These are phyloP conservation scores for Suillus decipiens DNA, from an alignment of 768 basidiomycete genomes.

Conservation along the genomic window DNA sequence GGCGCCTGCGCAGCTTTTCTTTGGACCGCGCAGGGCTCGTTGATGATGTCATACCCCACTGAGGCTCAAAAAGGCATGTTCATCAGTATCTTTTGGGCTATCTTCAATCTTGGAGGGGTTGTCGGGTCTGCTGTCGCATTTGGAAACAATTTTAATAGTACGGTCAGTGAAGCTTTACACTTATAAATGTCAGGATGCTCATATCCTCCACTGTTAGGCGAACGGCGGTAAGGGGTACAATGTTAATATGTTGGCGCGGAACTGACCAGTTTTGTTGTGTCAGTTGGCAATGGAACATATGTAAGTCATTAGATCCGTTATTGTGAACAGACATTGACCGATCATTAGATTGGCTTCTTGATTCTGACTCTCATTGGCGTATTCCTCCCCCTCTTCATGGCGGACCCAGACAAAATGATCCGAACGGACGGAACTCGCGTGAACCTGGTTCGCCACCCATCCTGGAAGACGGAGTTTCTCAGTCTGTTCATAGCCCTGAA, in stretches of 20 bases:
- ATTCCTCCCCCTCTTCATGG: constrained; percentile 65
- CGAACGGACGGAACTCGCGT: constrained; percentile 76
- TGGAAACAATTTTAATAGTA: constrained; percentile 67
- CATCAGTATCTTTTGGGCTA: constrained; percentile 59
- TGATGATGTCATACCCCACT: constrained; percentile 60
- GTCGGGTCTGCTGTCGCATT: constrained; percentile 77
- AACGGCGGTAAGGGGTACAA: constrained; percentile 28
- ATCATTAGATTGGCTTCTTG: constrained; percentile 70
- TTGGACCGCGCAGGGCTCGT: constrained; percentile 53
- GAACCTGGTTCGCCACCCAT: constrained; percentile 58
- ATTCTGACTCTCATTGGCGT: constrained; percentile 71
- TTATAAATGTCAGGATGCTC: background rate
- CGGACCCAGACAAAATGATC: constrained; percentile 69
- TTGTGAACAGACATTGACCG: constrained; percentile 5
- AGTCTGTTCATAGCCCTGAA: constrained; percentile 68
- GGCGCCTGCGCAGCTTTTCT: constrained; percentile 52
- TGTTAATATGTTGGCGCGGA: background rate
- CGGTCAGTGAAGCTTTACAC: constrained; percentile 37
- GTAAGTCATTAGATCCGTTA: constrained; percentile 39
- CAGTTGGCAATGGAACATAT: constrained; percentile 78
- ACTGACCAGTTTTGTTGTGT: constrained; percentile 2
- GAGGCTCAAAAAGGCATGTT: constrained; percentile 57
- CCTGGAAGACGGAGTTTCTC: constrained; percentile 73
- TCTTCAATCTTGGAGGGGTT: constrained; percentile 81
- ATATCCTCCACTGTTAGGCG: constrained; percentile 16